Evolutionary conservation across 225 moss, liverwort and hornwort species (phyloP), one percentile per base, ranked within the genome.

Genomic region (Neckera pumila): DNA sequence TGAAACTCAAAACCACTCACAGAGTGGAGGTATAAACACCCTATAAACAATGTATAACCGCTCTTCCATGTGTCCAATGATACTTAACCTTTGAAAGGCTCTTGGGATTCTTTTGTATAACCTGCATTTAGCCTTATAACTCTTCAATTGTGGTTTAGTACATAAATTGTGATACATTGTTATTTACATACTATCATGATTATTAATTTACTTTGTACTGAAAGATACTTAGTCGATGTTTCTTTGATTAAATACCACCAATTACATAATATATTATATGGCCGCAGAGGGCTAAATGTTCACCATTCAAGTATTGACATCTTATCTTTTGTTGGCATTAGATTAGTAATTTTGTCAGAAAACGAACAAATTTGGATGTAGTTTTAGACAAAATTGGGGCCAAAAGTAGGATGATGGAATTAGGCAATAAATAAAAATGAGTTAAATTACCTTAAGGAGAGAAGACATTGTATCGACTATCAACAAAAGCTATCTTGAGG

Each of bases 381-480:
- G 21, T n/a, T n/a, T 67, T 21, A 12, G 21, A n/a, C 2, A 1
- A 0, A 12, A n/a, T 36, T 67, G 12, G 12, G n/a, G 21, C 7
- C 1, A 1, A 21, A n/a, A 21, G 36, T 21, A 67, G n/a, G 7
- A 21, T n/a, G 67, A 20, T 6, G 36, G 3, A 67, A 67, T 67
- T 67, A 21, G n/a, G 7, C 0, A 6, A 0, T 0, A 0, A 7
- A 21, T 0, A 0, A 1, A n/a, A 22, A 17, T 67, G 4, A 4
- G 1, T 6, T 21, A 5, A 4, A 3, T 66, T 36, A 25, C 3
- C 12, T 14, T 40, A 15, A 28, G 3, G 17, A 8, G 15, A 42
- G 0, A 26, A 42, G 5, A 42, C 26, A 26, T 42, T 26, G 5
- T 40, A 15, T 15, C 0, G 2, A 42, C 3, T 40, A 15, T 15